These are phyloP conservation scores for Coprinellus micaceus DNA, from an alignment of 768 basidiomycete species.

Conservation along the genomic window DNA sequence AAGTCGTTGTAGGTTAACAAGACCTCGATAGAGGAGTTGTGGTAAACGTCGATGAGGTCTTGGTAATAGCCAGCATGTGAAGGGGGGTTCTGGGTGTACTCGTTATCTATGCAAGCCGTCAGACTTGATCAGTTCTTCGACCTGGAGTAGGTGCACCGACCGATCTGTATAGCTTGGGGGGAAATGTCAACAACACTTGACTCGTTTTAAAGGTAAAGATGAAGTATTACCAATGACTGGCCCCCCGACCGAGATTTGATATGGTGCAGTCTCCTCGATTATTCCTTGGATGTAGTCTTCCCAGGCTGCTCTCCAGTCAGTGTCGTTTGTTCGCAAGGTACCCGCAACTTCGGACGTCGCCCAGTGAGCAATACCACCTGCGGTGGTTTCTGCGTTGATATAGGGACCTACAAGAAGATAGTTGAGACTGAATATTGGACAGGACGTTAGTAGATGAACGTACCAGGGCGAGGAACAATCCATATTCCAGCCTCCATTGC, in stretches of 20 bases:
- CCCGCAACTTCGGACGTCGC: slow-evolving; percentile 64
- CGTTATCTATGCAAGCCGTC: slow-evolving; percentile 54
- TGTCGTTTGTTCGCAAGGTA: slow-evolving; percentile 66
- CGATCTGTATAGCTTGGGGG: slow-evolving; percentile 26
- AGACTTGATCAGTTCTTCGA: no score
- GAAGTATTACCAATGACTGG: slow-evolving; percentile 60
- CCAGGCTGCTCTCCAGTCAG: slow-evolving; percentile 71
- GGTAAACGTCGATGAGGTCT: slow-evolving; percentile 56
- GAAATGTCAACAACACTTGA: background rate
- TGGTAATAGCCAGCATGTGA: slow-evolving; percentile 55
- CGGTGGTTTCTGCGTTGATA: slow-evolving; percentile 80
- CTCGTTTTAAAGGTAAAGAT: background rate
- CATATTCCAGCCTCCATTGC: slow-evolving; percentile 72
- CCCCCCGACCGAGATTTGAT: slow-evolving; percentile 70
- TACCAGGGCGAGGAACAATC: slow-evolving; percentile 75
- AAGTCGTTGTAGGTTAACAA: slow-evolving; percentile 77
- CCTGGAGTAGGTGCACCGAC: slow-evolving; percentile 16
- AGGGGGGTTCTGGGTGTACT: slow-evolving; percentile 54
- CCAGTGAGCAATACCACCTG: slow-evolving; percentile 72
- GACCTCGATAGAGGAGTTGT: slow-evolving; percentile 54
- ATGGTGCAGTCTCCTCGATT: slow-evolving; percentile 52
- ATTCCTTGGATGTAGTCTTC: slow-evolving; percentile 66
- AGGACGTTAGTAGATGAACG: background rate
- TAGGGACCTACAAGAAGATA: slow-evolving; percentile 26
- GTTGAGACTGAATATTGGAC: background rate